Conservation (phyloP, 257 asterid species). For the Nicotiana noctiflora region DNA sequence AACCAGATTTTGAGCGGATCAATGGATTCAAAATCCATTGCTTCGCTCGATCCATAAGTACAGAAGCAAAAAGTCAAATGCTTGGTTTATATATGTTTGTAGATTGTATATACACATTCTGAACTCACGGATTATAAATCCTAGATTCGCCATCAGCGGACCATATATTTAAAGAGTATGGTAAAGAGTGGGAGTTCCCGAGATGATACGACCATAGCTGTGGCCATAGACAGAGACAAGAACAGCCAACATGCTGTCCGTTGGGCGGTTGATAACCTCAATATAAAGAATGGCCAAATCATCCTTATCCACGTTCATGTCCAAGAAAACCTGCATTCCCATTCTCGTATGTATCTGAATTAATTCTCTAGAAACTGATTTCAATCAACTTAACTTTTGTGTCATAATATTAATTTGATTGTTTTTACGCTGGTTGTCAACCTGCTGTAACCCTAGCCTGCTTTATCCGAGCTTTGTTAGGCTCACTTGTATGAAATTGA, state of each 20-base stretch:
- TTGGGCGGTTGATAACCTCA: slow-evolving; percentile 72
- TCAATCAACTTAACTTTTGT: neutral
- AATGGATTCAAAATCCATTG: neutral
- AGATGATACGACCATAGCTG: slow-evolving; percentile 28
- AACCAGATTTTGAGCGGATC: neutral
- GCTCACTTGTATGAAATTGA: neutral
- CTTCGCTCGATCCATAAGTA: slow-evolving; percentile 12
- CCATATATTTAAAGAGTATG: slow-evolving; percentile 4
- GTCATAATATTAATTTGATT: neutral
- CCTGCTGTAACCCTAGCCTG: neutral
- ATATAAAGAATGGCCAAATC: slow-evolving; percentile 31
- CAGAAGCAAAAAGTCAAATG: neutral
- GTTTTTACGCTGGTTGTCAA: neutral
- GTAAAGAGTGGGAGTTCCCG: slow-evolving; percentile 2
- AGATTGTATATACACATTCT: neutral
- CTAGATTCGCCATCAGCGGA: neutral
- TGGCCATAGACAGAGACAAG: slow-evolving; percentile 76
- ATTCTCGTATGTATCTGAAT: slow-evolving; percentile 31
- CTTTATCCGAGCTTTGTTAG: neutral
- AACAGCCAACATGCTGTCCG: slow-evolving; percentile 77
- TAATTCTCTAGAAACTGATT: neutral
- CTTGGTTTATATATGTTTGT: neutral
- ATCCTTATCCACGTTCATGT: slow-evolving; percentile 56
- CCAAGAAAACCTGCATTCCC: slow-evolving; percentile 21
- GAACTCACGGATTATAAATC: neutral